Evolutionary conservation across 768 basidiomycete species (phyloP).

Genomic region (Xerocomellus intermedius): DNA sequence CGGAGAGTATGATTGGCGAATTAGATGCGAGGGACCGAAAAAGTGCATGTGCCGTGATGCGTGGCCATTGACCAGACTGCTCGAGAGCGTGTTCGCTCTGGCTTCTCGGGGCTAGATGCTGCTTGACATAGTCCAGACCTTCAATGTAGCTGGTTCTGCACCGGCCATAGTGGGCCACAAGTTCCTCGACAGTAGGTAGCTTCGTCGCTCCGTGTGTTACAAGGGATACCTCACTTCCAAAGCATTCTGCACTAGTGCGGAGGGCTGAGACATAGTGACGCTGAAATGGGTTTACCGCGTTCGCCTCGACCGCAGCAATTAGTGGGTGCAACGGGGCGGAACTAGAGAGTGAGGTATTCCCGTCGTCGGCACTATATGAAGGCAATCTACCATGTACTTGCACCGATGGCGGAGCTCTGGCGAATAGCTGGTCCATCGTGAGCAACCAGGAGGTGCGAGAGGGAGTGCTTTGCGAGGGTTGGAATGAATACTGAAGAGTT

Average conservation of each 20-base stretch:
- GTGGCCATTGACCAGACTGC: constrained; percentile 38
- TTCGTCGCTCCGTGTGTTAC: background rate
- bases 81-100: constrained; percentile 17
- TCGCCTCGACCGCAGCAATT: background rate
- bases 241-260: constrained; percentile 3
- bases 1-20: constrained; percentile 12
- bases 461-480: background rate
- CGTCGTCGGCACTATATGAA: background rate
- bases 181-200: background rate
- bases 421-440: constrained; percentile 1
- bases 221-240: constrained; percentile 3
- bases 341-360: background rate
- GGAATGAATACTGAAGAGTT: constrained; percentile 5
- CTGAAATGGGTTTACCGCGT: constrained; percentile 13
- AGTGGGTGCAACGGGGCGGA: constrained; percentile 1
- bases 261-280: constrained; percentile 10
- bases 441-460: background rate
- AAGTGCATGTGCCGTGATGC: constrained; percentile 31
- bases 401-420: constrained; percentile 2
- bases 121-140: background rate
- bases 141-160: constrained; percentile 6
- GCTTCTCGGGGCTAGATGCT: constrained; percentile 14
- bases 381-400: background rate
- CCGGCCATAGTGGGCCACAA: constrained; percentile 8
- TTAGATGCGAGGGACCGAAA: constrained; percentile 32